These are phyloP conservation scores for Apiospora koreana DNA, from an alignment of 2,329 filamentous ascomycete species.

Conservation along the genomic window DNA sequence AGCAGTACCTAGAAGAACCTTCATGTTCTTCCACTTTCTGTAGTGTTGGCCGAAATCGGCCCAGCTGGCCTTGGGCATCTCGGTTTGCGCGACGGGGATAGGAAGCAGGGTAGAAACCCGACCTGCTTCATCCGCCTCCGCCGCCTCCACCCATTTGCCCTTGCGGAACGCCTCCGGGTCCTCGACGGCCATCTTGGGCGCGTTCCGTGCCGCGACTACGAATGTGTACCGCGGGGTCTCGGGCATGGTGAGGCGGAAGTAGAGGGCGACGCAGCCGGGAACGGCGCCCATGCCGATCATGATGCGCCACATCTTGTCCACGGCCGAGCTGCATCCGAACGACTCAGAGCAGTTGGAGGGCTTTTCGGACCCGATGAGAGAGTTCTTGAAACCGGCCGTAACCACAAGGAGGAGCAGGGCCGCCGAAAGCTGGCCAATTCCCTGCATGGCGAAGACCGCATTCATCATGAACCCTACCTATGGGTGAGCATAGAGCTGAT, in stretches of 20 bases:
- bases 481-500: neutral
- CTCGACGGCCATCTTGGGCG: constrained; percentile 66
- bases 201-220: constrained; percentile 57
- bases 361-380: constrained; percentile 58
- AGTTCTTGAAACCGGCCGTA: constrained; percentile 35
- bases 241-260: constrained; percentile 74
- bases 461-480: constrained; percentile 73
- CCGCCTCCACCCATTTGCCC: constrained; percentile 56
- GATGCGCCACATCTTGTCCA: constrained; percentile 82
- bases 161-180: constrained; percentile 70
- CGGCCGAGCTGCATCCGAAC: constrained; percentile 56
- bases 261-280: constrained; percentile 75
- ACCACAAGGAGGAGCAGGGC: constrained; percentile 73
- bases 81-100: constrained; percentile 48
- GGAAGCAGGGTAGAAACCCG: constrained; percentile 56
- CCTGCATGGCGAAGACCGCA: constrained; percentile 81
- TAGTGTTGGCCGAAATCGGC: constrained; percentile 70
- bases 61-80: constrained; percentile 68
- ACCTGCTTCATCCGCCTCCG: constrained; percentile 62
- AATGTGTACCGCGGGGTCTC: constrained; percentile 73
- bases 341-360: constrained; percentile 50
- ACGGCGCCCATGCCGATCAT: constrained; percentile 75
- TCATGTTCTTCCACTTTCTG: constrained; percentile 66
- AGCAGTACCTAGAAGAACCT: constrained; percentile 72
- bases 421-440: constrained; percentile 72